phyloP scores from a whole-genome alignment of 352 stramenopile species.

The Phytophthora meadii region DNA sequence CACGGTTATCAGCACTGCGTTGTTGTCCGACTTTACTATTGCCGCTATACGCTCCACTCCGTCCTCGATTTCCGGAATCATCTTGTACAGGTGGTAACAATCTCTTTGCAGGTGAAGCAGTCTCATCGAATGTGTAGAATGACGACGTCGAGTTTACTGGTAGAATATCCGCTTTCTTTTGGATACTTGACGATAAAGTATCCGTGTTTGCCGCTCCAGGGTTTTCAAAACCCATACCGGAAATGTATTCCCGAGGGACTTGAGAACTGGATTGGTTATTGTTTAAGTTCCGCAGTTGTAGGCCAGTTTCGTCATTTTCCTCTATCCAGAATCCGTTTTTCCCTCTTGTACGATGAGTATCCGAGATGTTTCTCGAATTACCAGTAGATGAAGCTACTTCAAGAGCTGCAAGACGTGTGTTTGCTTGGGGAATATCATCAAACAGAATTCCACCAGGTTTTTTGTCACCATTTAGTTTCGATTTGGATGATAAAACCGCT shows the following conservation, averaged over 20 bases:
- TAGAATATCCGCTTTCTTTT: conserved; percentile 10
- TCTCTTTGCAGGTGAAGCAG: conserved; percentile 27
- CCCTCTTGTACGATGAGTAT: too few relatives aligned
- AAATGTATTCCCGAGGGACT: conserved; percentile 19
- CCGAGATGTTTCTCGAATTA: too few relatives aligned
- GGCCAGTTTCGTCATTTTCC: background rate
- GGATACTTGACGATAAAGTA: background rate
- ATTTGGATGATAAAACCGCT: conserved; percentile 14
- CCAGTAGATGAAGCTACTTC: background rate
- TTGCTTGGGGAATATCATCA: conserved; percentile 8
- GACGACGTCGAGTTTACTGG: conserved; percentile 6
- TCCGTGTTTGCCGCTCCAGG: background rate
- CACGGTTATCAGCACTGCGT: background rate
- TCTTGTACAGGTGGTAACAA: conserved; percentile 23
- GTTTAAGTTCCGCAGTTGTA: background rate
- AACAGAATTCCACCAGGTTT: conserved; percentile 15
- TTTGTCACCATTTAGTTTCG: conserved; percentile 11
- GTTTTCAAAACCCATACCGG: conserved; percentile 20
- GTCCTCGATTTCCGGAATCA: conserved; percentile 4
- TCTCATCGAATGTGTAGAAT: conserved; percentile 37
- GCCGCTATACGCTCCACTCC: conserved; percentile 4
- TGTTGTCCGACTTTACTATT: conserved; percentile 10
- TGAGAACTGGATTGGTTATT: background rate
- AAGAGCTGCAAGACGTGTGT: conserved; percentile 12
- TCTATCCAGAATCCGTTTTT: background rate